Conservation (phyloP, 1,284 basidiomycete genomes). For the Fomitopsis betulina region DNA sequence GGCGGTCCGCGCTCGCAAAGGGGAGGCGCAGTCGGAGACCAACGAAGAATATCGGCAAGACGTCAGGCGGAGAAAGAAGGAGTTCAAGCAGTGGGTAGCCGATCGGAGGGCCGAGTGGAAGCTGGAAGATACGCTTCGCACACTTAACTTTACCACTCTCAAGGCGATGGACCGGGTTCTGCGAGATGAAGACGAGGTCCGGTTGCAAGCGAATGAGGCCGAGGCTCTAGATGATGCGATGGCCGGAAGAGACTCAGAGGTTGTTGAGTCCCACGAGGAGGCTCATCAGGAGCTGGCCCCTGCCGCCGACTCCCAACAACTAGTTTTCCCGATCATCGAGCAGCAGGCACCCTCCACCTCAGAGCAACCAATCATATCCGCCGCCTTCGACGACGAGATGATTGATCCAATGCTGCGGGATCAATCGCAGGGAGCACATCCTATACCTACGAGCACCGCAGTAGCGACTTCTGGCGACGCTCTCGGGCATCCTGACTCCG, state of each 20-base stretch:
- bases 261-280: not conserved
- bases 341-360: not conserved
- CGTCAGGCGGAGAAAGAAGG: constrained; percentile 19
- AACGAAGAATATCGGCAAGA: constrained; percentile 24
- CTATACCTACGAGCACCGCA: not conserved
- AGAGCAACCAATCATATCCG: not conserved
- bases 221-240: not conserved
- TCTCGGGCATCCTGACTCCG: not conserved
- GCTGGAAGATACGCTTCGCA: constrained; percentile 33
- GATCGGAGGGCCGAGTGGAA: constrained; percentile 27
- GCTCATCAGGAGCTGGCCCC: not conserved
- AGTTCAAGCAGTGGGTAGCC: constrained; percentile 23
- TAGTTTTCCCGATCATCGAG: not conserved
- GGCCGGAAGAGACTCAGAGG: not conserved
- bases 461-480: not conserved
- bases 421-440: constrained; percentile 10
- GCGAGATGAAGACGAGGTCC: constrained; percentile 30
- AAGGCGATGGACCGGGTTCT: constrained; percentile 44
- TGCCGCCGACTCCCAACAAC: too few species aligned
- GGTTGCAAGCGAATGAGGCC: not conserved
- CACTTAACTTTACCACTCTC: constrained; percentile 34
- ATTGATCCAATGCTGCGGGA: constrained; percentile 26
- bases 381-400: constrained; percentile 15
- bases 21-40: constrained; percentile 11
- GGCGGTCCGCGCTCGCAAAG: constrained; percentile 15